Evolutionary conservation across 805 yeast genomes (phyloP), one percentile per base, ranked within the genome.

Genomic region (Ogataea trehaloabstinens): DNA sequence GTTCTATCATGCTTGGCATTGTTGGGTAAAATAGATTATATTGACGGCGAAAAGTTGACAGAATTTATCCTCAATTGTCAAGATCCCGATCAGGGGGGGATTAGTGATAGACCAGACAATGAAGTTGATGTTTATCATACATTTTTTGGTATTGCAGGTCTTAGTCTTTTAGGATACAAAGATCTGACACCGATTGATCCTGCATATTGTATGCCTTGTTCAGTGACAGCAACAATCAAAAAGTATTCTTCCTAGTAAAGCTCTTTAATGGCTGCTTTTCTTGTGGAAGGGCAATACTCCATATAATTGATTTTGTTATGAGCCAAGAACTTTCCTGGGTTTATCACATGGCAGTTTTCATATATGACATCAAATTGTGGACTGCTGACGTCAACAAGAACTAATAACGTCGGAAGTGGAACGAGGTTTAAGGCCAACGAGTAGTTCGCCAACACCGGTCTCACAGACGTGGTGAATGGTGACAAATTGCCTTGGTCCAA

Each of bases 51-150:
- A 4, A 78, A 74, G 49, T 65, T 93, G 40, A 71, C 73, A 37
- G 59, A 63, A 2, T 93, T 89, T 55, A 89, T 93, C 4, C 61
- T 91, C 28, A 55, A 60, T 2, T 80, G 93, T 33, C 99, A 93
- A 60, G 96, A 91, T 59, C 58, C 58, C 1, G 78, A 74, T 6
- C 68, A 66, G 10, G 99, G 99, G 22, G 99, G 99, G 0, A 82
- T 93, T 28, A 81, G 95, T 42, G 99, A 93, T 61, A 68, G 99
- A 18, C 85, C 88, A 7, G 96, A 82, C 31, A 89, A 95, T 56
- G 88, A 84, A 59, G 90, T 82, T 2, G 99, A 93, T 58, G 93
- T 93, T 0, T 93, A 79, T 57, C 99, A 93, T 58, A 93, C 99
- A 0, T 70, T 82, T 13, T 93, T 93, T 63, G 96, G 96, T 0